A percentile compares a stretch with the other conserved stretches of the same genome.
Evolutionary conservation across 2,329 filamentous ascomycete genomes (phyloP).

Genomic region (Trichoderma semiorbis): DNA sequence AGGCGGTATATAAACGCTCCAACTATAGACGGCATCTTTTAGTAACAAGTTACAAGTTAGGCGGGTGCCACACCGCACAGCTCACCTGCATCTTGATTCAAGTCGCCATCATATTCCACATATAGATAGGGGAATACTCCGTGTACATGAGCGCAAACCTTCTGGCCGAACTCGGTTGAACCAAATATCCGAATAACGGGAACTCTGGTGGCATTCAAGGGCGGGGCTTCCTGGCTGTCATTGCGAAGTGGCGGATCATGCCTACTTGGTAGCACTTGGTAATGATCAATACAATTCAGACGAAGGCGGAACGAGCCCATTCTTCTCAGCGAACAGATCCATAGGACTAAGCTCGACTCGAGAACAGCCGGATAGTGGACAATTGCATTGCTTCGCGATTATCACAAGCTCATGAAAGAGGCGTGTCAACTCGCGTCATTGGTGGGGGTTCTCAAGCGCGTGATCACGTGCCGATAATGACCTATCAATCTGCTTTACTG

Average conservation of each 20-base stretch:
- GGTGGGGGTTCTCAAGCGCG: slow-evolving; percentile 21
- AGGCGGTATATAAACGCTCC: slow-evolving; percentile 71
- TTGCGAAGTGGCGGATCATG: slow-evolving; percentile 78
- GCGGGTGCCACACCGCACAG: neutral
- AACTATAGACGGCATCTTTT: slow-evolving; percentile 46
- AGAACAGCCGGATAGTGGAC: neutral
- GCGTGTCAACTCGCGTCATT: slow-evolving; percentile 15
- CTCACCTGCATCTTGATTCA: slow-evolving; percentile 66
- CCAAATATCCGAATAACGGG: slow-evolving; percentile 90
- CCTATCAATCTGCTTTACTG: neutral
- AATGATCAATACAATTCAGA: slow-evolving; percentile 94
- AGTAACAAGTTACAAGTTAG: slow-evolving; percentile 17
- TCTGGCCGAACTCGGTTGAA: slow-evolving; percentile 89
- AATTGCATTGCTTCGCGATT: neutral
- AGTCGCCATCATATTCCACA: slow-evolving; percentile 72
- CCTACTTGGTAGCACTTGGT: slow-evolving; percentile 73
- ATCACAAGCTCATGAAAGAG: neutral
- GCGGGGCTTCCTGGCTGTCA: slow-evolving; percentile 56
- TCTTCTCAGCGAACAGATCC: slow-evolving; percentile 22
- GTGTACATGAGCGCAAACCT: slow-evolving; percentile 93
- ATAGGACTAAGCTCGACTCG: slow-evolving; percentile 16
- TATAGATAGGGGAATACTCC: slow-evolving; percentile 96
- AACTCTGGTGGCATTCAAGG: slow-evolving; percentile 65
- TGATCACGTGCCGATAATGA: slow-evolving; percentile 29
- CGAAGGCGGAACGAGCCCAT: slow-evolving; percentile 79